These are phyloP conservation scores for Iris pallida DNA, from an alignment of 116 monocot species.

Conservation along the genomic window DNA sequence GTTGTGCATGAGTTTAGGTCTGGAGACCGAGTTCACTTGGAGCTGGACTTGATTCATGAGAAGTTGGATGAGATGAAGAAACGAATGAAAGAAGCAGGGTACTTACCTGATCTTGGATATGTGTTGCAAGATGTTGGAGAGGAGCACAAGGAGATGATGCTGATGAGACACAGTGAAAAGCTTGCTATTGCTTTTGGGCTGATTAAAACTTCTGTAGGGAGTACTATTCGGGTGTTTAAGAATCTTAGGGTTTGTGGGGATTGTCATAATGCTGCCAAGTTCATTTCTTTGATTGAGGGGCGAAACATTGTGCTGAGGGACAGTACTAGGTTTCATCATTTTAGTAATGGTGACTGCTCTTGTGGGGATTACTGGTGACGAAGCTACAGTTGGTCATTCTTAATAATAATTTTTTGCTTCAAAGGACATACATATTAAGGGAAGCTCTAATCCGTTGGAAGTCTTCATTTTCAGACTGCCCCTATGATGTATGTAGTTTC, in stretches of 20 bases:
- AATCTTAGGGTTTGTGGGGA: slow-evolving; percentile 76
- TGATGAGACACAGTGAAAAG: slow-evolving; percentile 69
- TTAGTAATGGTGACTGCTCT: slow-evolving; percentile 52
- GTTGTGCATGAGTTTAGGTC: slow-evolving; percentile 59
- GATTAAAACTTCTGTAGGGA: slow-evolving; percentile 29
- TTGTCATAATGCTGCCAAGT: slow-evolving; percentile 61
- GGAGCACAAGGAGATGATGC: slow-evolving; percentile 41
- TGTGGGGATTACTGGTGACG: slow-evolving; percentile 76
- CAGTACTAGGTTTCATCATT: slow-evolving; percentile 68
- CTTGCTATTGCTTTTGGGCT: slow-evolving; percentile 70
- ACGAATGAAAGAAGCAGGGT: slow-evolving; percentile 40
- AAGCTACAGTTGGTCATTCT: neutral
- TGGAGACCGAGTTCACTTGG: slow-evolving; percentile 52
- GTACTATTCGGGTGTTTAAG: slow-evolving; percentile 54
- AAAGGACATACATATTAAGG: neutral
- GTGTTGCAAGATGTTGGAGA: slow-evolving; percentile 44
- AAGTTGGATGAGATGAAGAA: slow-evolving; percentile 44
- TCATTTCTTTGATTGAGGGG: slow-evolving; percentile 52
- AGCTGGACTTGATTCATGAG: slow-evolving; percentile 36
- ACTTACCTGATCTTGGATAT: slow-evolving; percentile 46
- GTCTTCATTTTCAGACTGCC: neutral
- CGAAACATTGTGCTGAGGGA: slow-evolving; percentile 61
- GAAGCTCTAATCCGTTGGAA: neutral
- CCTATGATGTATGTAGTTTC: too few species aligned
- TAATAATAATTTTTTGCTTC: neutral